Evolutionary conservation across 345 rosid species (phyloP), one percentile per base, ranked within the genome.

Genomic region (Viola odorata): DNA sequence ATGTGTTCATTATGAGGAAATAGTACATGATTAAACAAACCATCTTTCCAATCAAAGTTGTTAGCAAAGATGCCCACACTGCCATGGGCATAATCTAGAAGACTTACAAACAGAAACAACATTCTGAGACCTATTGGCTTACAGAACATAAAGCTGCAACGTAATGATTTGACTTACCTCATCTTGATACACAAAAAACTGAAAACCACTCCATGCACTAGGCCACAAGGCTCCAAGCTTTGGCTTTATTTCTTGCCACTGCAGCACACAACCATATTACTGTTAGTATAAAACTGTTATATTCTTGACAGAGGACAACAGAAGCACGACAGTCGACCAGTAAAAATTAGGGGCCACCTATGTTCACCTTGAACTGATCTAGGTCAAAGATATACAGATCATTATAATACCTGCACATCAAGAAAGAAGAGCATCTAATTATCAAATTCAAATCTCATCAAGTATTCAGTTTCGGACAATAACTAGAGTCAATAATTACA

Each of bases 181-280:
- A 71, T 92, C 98, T 76, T 87, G 96, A 78, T 84, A 75, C 53
- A 85, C 91, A 47, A 84, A 84, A 77, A 92, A 84, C 62, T 92
- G 98, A 73, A 92, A 92, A 49, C 96, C 98, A 64, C 96, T 92
- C 63, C 96, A 85, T 12, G 91, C 85, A 78, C 88, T 85, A 36
- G 98, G 96, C 96, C 98, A 92, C 87, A 89, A 75, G 49, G 90
- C 81, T 47, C 96, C 96, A 69, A 85, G 96, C 75, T 78, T 83
- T 40, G 96, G 94, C 70, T 92, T 92, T 72, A 92, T 80, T 82
- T 92, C 98, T 89, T 89, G 96, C 98, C 96, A 92, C 98, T 87
- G 61, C 70, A 84, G 56, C 64, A 59, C 54, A 57, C 56, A 69
- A 72, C 36, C 58, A 41, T 55, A 56, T 14, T 37, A 65, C 11